Base-by-base conservation (phyloP, 371 early-diverging fungal species). In the Syncephalis plumigaleata region DNA sequence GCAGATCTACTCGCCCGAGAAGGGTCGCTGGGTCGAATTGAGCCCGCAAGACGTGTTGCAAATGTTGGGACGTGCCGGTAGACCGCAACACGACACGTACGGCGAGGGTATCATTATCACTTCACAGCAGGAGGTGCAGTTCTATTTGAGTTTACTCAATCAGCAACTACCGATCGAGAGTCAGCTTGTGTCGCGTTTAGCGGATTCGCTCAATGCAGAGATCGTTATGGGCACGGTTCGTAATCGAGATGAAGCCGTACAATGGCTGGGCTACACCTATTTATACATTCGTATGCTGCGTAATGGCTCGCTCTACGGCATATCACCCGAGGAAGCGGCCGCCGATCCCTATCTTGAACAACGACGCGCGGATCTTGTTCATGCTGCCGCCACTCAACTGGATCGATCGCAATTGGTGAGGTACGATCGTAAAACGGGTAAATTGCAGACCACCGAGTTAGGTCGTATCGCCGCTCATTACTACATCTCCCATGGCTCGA, bases 61-160 rank as follows among this genome's bases (percentile, higher is more conserved):
- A 66, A 99, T 99, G 89, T 67, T 98, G 51, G 99, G 99, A 49
- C 84, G 99, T 61, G 98, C 99, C 11, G 99, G 99, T 61, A 85
- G 99, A 53, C 98, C 98, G 16, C 96, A 98, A 67, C 98, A 69
- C 67, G 98, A 98, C 53, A 88, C 87, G 1, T 76, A 73, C 55
- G 99, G 98, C 53, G 95, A 91, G 62, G 99, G 98, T 37, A 81
- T 91, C 48, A 86, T 99, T 48, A 91, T 99, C 53, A 99, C 99
- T 0, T 76, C 88, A 8, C 87, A 92, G 50, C 55, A 68, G 2
- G 92, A 96, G 61, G 67, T 98, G 15, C 87, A 87, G 54, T 90
- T 87, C 66, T 99, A 98, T 58, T 66, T 98, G 18, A 85, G 87
- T 9, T 61, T 94, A 45, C 59, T 99, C 47, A 96, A 89, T 58